Evolutionary conservation across 2,329 filamentous ascomycete species (phyloP), one percentile per base, ranked within the genome.

Genomic region (Diplodia scrobiculata): DNA sequence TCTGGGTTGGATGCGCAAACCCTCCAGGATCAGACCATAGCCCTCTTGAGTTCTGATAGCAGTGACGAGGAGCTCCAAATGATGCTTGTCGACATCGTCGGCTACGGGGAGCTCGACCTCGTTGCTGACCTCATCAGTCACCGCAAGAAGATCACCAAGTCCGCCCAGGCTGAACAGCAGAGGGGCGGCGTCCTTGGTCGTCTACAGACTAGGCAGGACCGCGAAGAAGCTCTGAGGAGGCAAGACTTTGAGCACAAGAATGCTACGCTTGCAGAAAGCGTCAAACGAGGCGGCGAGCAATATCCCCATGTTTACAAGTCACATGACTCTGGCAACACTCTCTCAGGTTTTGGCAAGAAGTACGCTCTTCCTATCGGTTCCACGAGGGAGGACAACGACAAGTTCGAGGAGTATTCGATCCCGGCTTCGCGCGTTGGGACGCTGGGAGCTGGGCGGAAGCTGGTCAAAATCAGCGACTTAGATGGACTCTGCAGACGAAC

Each of bases 291-390:
- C 67, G 90, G 89, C 63, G 85, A 89, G 3, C 84, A 90, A 53
- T 99, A 99, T 75, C 96, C 96, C 1, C 95, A 99, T 75, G 92
- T 99, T 0, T 99, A 97, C 79, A 92, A 89, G 71, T 79, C 86
- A 1, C 90, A 96, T 73, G 87, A 87, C 68, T 90, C 93, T 2
- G 92, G 95, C 1, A 98, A 98, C 75, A 91, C 89, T 0, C 80
- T 99, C 45, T 95, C 90, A 67, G 81, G 88, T 25, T 84, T 88
- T 59, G 95, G 95, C 1, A 89, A 87, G 73, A 92, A 90, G 74
- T 99, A 96, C 72, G 89, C 86, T 1, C 80, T 99, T 19, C 95
- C 95, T 0, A 73, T 86, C 1, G 92, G 93, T 2, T 93, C 87
- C 70, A 85, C 88, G 71, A 86, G 88, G 68, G 82, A 84, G 9